These are phyloP conservation scores for Hamamelis virginiana DNA, from an alignment of 164 flowering plant genomes.

Conservation along the genomic window DNA sequence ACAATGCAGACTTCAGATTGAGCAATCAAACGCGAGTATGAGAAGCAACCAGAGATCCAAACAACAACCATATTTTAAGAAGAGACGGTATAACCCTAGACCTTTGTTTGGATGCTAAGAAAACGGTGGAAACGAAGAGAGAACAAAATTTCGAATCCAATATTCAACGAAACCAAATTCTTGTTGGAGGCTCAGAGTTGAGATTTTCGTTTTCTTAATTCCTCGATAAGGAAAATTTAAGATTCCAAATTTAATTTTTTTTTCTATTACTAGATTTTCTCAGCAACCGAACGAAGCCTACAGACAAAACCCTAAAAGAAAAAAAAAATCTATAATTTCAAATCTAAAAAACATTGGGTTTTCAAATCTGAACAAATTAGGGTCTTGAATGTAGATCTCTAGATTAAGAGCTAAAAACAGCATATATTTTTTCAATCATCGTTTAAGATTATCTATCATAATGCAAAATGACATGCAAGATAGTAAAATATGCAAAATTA, in stretches of 20 bases:
- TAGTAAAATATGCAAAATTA: constrained; percentile 2
- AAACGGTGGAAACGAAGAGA: too few relatives aligned
- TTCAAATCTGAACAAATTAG: neutral
- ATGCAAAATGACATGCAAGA: constrained; percentile 13
- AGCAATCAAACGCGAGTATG: too few relatives aligned
- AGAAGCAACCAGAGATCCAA: too few relatives aligned
- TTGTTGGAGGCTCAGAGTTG: neutral
- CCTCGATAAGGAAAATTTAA: too few relatives aligned
- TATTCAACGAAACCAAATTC: neutral
- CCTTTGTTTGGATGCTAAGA: too few relatives aligned
- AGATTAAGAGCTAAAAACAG: neutral
- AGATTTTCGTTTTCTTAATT: too few relatives aligned
- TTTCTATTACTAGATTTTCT: too few relatives aligned
- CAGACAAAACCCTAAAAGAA: neutral
- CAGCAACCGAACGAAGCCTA: too few relatives aligned
- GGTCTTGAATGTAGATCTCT: neutral
- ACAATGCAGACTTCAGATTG: too few relatives aligned
- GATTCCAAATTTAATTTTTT: too few relatives aligned
- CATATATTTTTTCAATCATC: neutral
- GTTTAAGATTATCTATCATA: neutral
- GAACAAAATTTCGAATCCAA: neutral
- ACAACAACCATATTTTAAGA: too few relatives aligned
- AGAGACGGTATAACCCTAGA: too few relatives aligned
- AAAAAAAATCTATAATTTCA: neutral
- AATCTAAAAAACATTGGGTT: neutral